phyloP scores from a whole-genome alignment of 805 yeast species.

The Candida loeiensis region DNA sequence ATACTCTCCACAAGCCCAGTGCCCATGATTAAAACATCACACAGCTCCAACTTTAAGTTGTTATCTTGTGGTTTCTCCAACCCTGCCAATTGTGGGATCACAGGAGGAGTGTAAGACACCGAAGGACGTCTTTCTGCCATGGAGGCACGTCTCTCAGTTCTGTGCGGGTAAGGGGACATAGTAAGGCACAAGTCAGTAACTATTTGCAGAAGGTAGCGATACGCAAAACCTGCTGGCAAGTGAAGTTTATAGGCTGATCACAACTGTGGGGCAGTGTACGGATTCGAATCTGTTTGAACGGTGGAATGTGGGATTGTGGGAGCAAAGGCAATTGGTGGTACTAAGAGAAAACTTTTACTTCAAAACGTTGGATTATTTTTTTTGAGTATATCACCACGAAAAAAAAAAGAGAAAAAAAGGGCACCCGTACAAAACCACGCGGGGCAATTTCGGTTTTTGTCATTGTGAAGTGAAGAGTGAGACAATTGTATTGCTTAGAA shows the following conservation, averaged over 20 bases:
- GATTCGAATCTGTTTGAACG: background rate
- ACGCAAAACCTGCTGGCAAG: background rate
- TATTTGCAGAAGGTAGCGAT: background rate
- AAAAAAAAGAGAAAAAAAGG: background rate
- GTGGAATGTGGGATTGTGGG: background rate
- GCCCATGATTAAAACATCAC: constrained; percentile 88
- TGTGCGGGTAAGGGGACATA: constrained; percentile 12
- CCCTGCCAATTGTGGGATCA: constrained; percentile 72
- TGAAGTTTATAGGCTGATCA: background rate
- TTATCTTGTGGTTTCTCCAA: constrained; percentile 68
- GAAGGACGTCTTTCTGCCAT: constrained; percentile 69
- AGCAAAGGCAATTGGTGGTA: background rate
- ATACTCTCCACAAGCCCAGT: constrained; percentile 89
- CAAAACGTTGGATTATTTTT: constrained; percentile 1
- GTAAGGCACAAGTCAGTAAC: background rate
- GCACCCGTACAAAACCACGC: constrained; percentile 3
- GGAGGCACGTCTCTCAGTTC: constrained; percentile 51
- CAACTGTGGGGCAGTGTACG: background rate
- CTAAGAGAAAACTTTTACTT: constrained; percentile 3
- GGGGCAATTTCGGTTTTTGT: no score
- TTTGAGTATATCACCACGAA: background rate
- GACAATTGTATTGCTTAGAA: no score
- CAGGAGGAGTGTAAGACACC: constrained; percentile 38
- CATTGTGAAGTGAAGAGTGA: no score
- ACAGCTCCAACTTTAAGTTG: constrained; percentile 57